Evolutionary conservation across 2,329 filamentous ascomycete species (phyloP).

Genomic region (Colletotrichum theobromicola): DNA sequence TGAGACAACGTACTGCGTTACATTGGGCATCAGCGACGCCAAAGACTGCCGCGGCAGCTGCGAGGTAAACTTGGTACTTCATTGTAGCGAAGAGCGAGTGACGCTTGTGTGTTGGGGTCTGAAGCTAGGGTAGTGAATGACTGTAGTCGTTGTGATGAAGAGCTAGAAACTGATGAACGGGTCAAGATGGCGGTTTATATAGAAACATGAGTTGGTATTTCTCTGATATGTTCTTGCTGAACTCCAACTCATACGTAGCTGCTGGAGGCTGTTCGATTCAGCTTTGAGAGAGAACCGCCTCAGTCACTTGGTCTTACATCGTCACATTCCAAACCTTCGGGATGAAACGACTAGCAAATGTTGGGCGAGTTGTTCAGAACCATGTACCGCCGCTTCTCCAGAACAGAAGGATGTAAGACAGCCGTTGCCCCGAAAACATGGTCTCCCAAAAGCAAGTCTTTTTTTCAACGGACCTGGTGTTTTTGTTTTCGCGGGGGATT

Average conservation of each 20-base stretch:
- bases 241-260: background rate
- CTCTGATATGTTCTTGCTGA: background rate
- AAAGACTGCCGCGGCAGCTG: background rate
- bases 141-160: background rate
- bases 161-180: background rate
- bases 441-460: background rate
- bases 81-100: background rate
- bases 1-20: background rate
- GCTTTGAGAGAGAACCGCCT: background rate
- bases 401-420: background rate
- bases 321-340: background rate
- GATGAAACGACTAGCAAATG: background rate
- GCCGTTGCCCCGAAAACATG: background rate
- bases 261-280: background rate
- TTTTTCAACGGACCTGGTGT: background rate
- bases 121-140: background rate
- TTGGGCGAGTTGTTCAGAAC: background rate
- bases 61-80: background rate
- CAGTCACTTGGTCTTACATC: background rate
- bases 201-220: background rate
- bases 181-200: background rate
- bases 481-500: background rate
- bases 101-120: background rate
- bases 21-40: conserved; percentile 1
- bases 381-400: background rate